Evolutionary conservation across 2,329 filamentous ascomycete species (phyloP), one percentile per base, ranked within the genome.

Genomic region (Trichoderma sp.): DNA sequence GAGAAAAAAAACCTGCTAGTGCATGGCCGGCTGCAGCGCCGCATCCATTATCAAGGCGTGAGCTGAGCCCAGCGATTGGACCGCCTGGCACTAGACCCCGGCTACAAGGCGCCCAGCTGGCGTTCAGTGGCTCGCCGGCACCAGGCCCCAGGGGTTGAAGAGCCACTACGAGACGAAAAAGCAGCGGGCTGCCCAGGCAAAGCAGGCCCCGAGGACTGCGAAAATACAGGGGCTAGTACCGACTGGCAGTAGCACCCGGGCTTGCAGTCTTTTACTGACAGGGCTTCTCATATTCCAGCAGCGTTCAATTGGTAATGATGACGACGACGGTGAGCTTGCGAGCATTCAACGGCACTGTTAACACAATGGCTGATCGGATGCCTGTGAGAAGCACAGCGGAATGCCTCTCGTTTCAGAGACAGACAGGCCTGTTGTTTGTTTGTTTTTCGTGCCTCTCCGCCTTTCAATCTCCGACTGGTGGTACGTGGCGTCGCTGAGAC

Each of bases 61-160:
- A n/a, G 43, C 4, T 24, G 33, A n/a, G 59, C 40, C n/a, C 61
- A 56, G 61, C 62, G 63, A 66, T 58, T 66, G 63, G 63, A 13
- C 40, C 63, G 63, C 37, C 37, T 66, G 53, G 53, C 5, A 43
- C 53, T 16, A 29, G 53, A n/a, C 37, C 49, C 62, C 47, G 14
- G 35, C 43, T 27, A 19, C 27, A 49, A 61, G 59, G 40, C 59
- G 40, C 40, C 59, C 40, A 61, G 58, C 40, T 61, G 37, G 59
- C n/a, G 59, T 61, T 47, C 27, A 33, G 55, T 27, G 59, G 59
- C 16, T 21, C n/a, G 57, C 31, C 33, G 56, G 13, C 21, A 21
- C 56, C 33, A 59, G 59, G 47, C n/a, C 40, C 40, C 52, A 55
- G 27, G 52, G 21, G 52, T 19, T 29, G 21, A 19, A 27, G 19